These are phyloP conservation scores for Neurospora crassa DNA, from an alignment of 2,329 filamentous ascomycete species.

Conservation along the genomic window DNA sequence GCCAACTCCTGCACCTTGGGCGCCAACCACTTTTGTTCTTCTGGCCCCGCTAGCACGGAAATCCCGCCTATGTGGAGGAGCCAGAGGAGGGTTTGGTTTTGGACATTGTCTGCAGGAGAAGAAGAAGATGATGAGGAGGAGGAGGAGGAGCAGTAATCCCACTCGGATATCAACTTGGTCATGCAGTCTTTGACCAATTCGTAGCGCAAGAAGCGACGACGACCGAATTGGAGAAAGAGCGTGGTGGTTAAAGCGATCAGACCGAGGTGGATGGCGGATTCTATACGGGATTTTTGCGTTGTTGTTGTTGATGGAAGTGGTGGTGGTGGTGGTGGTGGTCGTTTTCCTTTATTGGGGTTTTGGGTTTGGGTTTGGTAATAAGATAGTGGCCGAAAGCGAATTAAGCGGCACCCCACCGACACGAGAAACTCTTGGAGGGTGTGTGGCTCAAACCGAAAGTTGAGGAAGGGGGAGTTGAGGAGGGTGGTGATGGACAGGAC, in stretches of 20 bases:
- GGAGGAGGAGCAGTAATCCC: neutral
- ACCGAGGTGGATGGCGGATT: neutral
- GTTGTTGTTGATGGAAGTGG: neutral
- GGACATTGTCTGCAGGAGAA: neutral
- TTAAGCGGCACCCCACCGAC: neutral
- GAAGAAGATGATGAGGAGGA: no score
- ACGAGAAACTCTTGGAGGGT: constrained; percentile 2
- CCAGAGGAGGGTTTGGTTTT: constrained; percentile 2
- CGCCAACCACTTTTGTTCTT: neutral
- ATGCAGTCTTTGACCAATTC: neutral
- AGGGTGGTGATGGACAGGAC: neutral
- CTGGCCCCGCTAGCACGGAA: neutral
- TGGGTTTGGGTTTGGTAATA: neutral
- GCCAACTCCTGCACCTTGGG: neutral
- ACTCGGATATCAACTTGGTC: neutral
- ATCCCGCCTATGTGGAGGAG: constrained; percentile 2
- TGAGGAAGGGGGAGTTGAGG: neutral
- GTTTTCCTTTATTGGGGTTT: neutral
- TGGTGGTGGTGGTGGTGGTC: neutral
- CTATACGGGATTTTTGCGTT: neutral
- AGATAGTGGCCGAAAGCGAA: neutral
- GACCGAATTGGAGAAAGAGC: neutral
- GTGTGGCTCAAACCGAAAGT: constrained; percentile 2
- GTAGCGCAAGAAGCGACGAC: constrained; percentile 1
- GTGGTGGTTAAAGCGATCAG: constrained; percentile 1